Base-by-base conservation (phyloP, 2,329 filamentous ascomycete genomes). In the Aspergillus aculeatus region DNA sequence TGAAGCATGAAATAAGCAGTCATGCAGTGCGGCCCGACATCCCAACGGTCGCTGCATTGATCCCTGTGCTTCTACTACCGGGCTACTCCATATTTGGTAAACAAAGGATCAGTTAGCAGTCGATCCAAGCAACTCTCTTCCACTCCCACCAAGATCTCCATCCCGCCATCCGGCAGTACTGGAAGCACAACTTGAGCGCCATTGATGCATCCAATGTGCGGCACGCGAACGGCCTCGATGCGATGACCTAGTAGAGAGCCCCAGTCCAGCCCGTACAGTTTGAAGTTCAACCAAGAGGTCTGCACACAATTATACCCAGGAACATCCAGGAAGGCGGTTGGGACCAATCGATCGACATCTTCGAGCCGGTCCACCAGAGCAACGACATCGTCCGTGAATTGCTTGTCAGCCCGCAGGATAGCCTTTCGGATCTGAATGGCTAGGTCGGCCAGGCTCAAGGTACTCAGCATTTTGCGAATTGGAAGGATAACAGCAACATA, bases 321-420 rank as follows among this genome's bases (percentile, higher is more conserved):
- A 10, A 74, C 68, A 59, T 77, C 75, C 5, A 76, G 55, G 56
- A 77, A 75, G 16, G 72, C 73, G 1, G 73, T 74, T 1, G 71
- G 63, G 16, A 71, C 68, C 5, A 75, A 62, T 14, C 70, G 66
- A 50, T 70, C 65, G 16, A 75, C 69, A 47, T 77, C 73, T 44
- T 69, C 69, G 5, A 73, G 59, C 16, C 62, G 62, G 48, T 76
- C 73, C 3, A 75, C 64, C 14, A 77, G 62, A 1, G 69, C 55
- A 19, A 69, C 63, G 7, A 75, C 41, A 52, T 74, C 67, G 29
- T 69, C 67, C 3, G 63, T 67, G 23, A 64, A 79, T 16, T 73
- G 59, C 14, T 73, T 66, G 47, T 71, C 69, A 2, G 75, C 72
- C 10, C 63, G 63, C 23, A 62, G 47, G 24, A 79, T 66, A 1